Conservation (phyloP, 129 eudicot species). For the Dittrichia graveolens region DNA sequence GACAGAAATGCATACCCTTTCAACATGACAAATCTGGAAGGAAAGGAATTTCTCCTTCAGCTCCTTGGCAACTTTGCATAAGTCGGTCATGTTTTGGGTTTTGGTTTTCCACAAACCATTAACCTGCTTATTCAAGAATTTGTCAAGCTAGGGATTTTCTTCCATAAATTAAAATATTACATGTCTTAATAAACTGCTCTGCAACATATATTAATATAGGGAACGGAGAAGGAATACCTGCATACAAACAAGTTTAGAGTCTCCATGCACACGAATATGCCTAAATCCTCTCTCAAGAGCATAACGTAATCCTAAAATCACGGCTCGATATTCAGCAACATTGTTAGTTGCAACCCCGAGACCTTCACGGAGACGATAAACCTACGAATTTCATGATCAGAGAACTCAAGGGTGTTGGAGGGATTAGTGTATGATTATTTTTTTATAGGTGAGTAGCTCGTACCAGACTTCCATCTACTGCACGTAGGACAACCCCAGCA, state of each 20-base stretch:
- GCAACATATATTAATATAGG: background rate
- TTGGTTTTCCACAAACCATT: conserved; percentile 88
- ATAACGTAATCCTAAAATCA: conserved; percentile 71
- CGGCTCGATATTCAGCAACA: conserved; percentile 83
- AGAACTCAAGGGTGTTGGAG: background rate
- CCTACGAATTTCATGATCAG: conserved; percentile 43
- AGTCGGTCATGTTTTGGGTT: conserved; percentile 70
- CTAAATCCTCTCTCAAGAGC: conserved; percentile 76
- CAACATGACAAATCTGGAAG: conserved; percentile 74
- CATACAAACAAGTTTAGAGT: conserved; percentile 90
- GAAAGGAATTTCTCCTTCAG: conserved; percentile 68
- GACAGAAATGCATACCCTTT: conserved; percentile 52
- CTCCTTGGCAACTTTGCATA: conserved; percentile 81
- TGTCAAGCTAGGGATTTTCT: background rate
- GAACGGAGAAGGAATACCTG: conserved; percentile 50
- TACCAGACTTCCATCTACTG: conserved; percentile 82
- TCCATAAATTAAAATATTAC: no score
- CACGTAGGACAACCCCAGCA: conserved; percentile 86
- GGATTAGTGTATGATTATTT: background rate
- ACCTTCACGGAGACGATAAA: conserved; percentile 79
- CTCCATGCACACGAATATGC: conserved; percentile 76
- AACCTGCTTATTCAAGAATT: conserved; percentile 49
- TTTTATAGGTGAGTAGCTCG: conserved; percentile 10
- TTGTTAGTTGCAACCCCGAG: conserved; percentile 79
- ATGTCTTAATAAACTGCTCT: no score